Base-by-base conservation (phyloP, 345 rosid species). In the Salix koriyanagi region DNA sequence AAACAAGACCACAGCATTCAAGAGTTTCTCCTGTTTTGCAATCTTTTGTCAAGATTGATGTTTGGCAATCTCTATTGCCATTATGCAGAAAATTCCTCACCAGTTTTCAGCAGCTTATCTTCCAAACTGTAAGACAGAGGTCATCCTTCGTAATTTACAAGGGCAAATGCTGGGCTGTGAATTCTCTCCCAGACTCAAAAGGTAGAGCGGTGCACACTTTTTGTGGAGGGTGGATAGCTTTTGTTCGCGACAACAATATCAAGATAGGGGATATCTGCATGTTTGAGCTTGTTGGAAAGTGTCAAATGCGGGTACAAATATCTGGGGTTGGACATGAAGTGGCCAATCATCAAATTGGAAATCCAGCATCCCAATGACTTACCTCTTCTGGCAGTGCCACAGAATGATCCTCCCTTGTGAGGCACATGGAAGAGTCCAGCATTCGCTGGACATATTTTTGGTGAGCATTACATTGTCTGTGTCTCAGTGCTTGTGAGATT, bases 201-300 rank as follows among this genome's bases (percentile, higher is more conserved):
- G 91, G 91, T 70, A 79, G 88, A 76, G 41, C 82, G 44, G 67
- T 78, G 41, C 90, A 90, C 71, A 87, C 90, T 30, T 86, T 83
- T 62, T 90, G 91, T 69, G 93, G 90, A 42, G 93, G 93, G 34
- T 90, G 93, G 93, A 85, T 85, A 84, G 87, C 91, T 28, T 90
- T 90, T 81, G 90, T 87, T 83, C 88, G 89, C 32, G 88, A 80
- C 67, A 90, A 90, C 75, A 84, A 73, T 77, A 65, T 88, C 36
- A 82, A 87, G 58, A 81, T 88, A 67, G 88, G 88, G 54, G 90
- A 90, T 77, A 79, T 79, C 78, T 88, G 90, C 84, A 85, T 88
- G 58, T 90, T 90, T 83, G 94, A 90, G 79, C 94, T 88, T 41
- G 82, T 83, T 76, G 83, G 80, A 75, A 76, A 74, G 62, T 75